phyloP scores from a whole-genome alignment of 345 rosid species.

The Turritis glabra region DNA sequence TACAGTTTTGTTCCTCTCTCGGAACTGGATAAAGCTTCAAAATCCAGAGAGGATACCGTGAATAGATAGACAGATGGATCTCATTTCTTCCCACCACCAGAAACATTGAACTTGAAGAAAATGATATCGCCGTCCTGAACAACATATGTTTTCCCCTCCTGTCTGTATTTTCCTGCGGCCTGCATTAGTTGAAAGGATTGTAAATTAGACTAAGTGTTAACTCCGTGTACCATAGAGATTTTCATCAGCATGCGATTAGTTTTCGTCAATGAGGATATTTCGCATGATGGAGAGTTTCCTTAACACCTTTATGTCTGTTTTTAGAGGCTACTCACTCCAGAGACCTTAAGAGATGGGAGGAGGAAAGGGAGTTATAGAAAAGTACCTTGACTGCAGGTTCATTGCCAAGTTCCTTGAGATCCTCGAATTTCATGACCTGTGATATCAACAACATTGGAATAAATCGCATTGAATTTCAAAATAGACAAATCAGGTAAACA shows the following conservation, averaged over 20 bases:
- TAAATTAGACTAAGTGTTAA: not conserved
- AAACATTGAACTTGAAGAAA: constrained; percentile 96
- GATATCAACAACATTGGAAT: constrained; percentile 20
- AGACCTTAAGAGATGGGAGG: not conserved
- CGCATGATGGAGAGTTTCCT: not conserved
- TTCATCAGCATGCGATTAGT: not conserved
- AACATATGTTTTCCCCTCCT: constrained; percentile 92
- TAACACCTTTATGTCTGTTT: not conserved
- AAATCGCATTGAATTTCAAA: not conserved
- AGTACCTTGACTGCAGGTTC: constrained; percentile 89
- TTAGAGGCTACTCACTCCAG: not conserved
- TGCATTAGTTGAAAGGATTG: constrained; percentile 34
- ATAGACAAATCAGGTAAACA: constrained; percentile 1
- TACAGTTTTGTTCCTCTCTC: constrained; percentile 29
- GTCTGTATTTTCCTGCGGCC: constrained; percentile 93
- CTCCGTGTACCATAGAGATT: not conserved
- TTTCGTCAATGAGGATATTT: not conserved
- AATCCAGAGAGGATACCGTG: constrained; percentile 20
- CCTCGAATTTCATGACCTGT: constrained; percentile 96
- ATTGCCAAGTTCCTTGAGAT: constrained; percentile 86
- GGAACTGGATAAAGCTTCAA: constrained; percentile 20
- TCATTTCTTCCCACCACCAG: constrained; percentile 98
- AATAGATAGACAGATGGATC: constrained; percentile 20
- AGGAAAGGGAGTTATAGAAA: not conserved
- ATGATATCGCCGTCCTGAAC: constrained; percentile 95